Percentiles rank a stretch among this genome's conserved stretches.
Evolutionary conservation across 116 monocot species (phyloP).

Genomic region (Posidonia oceanica): DNA sequence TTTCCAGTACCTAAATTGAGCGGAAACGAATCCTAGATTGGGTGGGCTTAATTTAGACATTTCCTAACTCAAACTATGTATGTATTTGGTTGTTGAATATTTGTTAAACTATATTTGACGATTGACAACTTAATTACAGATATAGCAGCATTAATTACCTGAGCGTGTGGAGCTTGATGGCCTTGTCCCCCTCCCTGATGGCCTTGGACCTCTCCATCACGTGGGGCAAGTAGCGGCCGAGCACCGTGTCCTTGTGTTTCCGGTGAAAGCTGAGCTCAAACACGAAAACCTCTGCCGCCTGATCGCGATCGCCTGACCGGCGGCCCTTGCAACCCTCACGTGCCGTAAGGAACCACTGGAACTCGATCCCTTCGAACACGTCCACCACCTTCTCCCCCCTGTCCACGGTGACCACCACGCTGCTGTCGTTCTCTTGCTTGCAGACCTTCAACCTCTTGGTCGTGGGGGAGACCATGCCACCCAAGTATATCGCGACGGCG

Average conservation of each 20-base stretch:
- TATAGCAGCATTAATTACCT: background rate
- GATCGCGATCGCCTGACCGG: too few relatives aligned
- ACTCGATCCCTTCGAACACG: constrained; percentile 21
- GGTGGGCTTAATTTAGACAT: too few relatives aligned
- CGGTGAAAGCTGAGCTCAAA: constrained; percentile 40
- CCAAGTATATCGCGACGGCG: constrained; percentile 18
- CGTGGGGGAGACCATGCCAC: constrained; percentile 12
- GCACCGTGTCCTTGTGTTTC: constrained; percentile 20
- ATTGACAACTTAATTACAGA: too few relatives aligned
- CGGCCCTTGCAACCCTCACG: background rate
- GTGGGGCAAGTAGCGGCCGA: constrained; percentile 21
- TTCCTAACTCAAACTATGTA: too few relatives aligned
- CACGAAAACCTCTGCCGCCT: background rate
- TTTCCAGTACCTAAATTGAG: too few relatives aligned
- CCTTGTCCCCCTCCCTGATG: constrained; percentile 5
- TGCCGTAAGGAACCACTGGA: constrained; percentile 24
- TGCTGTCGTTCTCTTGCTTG: constrained; percentile 9
- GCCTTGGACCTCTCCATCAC: constrained; percentile 14
- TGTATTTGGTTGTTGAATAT: too few relatives aligned
- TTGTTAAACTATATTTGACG: too few relatives aligned
- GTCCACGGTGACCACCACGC: constrained; percentile 11
- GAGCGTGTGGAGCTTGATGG: constrained; percentile 20
- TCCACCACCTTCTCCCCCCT: constrained; percentile 33
- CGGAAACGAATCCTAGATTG: too few relatives aligned
- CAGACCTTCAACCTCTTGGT: constrained; percentile 16